Conservation (phyloP, 2,329 filamentous ascomycete genomes). For the Alternaria brassicae region DNA sequence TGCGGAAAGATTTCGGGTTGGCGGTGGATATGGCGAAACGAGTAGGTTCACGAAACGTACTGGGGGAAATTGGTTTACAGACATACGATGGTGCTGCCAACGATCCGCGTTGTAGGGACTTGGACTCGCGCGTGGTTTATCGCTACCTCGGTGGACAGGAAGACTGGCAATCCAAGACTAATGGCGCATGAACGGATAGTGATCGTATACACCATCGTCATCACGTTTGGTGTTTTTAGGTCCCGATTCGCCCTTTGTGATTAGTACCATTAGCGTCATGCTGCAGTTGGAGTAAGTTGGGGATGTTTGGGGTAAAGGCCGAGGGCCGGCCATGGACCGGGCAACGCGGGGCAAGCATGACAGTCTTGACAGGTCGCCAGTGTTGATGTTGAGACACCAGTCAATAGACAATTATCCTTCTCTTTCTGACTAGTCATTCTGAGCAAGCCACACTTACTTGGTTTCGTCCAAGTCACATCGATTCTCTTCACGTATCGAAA, state of each 20-base stretch:
- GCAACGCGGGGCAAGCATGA: slow-evolving; percentile 9
- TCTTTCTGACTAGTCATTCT: no score
- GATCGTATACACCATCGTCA: neutral
- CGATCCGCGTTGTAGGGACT: slow-evolving; percentile 60
- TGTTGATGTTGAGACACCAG: neutral
- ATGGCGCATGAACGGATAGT: slow-evolving; percentile 15
- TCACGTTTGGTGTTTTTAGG: neutral
- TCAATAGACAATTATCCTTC: neutral
- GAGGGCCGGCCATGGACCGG: slow-evolving; percentile 22
- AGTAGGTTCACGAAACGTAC: slow-evolving; percentile 58
- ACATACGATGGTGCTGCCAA: slow-evolving; percentile 61
- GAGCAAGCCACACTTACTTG: neutral
- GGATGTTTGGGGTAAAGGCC: slow-evolving; percentile 33
- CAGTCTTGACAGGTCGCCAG: neutral
- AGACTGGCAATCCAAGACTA: slow-evolving; percentile 52
- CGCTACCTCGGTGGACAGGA: slow-evolving; percentile 63
- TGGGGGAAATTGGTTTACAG: slow-evolving; percentile 59
- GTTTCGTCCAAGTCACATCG: neutral
- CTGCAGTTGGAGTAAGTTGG: slow-evolving; percentile 27
- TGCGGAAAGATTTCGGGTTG: slow-evolving; percentile 65
- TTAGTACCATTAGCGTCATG: neutral
- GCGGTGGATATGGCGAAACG: slow-evolving; percentile 63
- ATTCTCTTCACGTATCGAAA: neutral
- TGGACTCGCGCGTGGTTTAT: slow-evolving; percentile 66
- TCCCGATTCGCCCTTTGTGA: neutral